Evolutionary conservation across 2,329 filamentous ascomycete species (phyloP), one percentile per base, ranked within the genome.

Genomic region (Aspergillus amoenus): DNA sequence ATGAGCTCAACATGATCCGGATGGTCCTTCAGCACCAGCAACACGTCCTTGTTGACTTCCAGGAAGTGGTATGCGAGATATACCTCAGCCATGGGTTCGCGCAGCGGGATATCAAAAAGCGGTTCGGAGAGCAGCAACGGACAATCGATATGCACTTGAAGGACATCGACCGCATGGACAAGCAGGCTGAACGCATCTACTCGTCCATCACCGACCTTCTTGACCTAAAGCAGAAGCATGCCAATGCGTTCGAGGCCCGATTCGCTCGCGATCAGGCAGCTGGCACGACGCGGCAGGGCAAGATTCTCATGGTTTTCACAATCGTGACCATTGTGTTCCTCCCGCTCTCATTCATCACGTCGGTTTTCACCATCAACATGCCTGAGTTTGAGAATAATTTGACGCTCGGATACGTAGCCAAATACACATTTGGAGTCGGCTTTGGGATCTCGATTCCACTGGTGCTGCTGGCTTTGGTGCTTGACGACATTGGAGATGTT

Each of bases 201-300:
- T 73, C 79, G 43, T 82, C 79, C 56, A 80, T 88, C 44, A 85
- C 82, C 0, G 82, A 88, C 62, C 73, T 88, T 5, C 80, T 89
- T 0, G 86, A 88, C 61, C 78, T 88, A 1, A 89, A 89, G 65
- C 86, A 89, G 64, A 88, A 88, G 68, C 85, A 88, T 57, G 85
- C 84, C 61, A 88, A 88, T 70, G 84, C 84, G 0, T 82, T 87
- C 46, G 86, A 88, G 66, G 86, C 85, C 1, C 81, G 85, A 3
- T 87, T 76, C 56, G 71, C 73, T 3, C 72, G 75, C 21, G 83
- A 87, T 49, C 84, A 87, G 68, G 85, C 86, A 0, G 79, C 82
- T 3, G 82, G 82, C 1, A 86, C 85, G 0, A 82, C 84, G 1
- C 77, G 81, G 7, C 78, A 87, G 71, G 80, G 75, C 2, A 81